Conservation (phyloP, 257 asterid genomes). For the Gentiana straminea region DNA sequence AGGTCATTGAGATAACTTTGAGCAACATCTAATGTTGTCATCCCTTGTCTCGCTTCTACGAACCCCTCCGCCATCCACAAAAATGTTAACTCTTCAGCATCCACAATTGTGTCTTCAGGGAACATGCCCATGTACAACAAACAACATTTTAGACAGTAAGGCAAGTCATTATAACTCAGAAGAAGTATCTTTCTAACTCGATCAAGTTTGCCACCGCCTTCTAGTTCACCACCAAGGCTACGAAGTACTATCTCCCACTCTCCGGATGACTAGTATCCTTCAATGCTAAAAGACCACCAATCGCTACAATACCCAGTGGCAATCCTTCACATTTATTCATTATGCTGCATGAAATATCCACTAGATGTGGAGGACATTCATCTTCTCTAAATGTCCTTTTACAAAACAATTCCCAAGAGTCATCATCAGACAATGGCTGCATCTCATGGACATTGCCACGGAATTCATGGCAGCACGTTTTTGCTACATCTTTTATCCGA, state of each 20-base stretch:
- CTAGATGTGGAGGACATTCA: constrained; percentile 13
- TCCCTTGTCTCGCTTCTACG: not conserved
- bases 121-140: constrained; percentile 10
- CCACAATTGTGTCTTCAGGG: not conserved
- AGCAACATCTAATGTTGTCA: constrained; percentile 5
- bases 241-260: constrained; percentile 4
- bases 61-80: constrained; percentile 11
- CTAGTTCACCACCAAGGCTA: constrained; percentile 4
- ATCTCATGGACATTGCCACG: constrained; percentile 7
- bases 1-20: constrained; percentile 1
- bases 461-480: constrained; percentile 1
- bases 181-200: constrained; percentile 1
- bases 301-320: not conserved
- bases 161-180: constrained; percentile 12
- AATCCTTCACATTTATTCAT: constrained; percentile 12
- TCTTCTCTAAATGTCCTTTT: constrained; percentile 10
- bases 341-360: constrained; percentile 1
- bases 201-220: not conserved
- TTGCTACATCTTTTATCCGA: constrained; percentile 3
- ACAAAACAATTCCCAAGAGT: constrained; percentile 4
- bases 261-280: not conserved
- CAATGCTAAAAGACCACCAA: not conserved
- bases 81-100: too few relatives aligned
- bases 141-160: constrained; percentile 2
- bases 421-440: constrained; percentile 8